phyloP scores from a whole-genome alignment of 768 basidiomycete genomes.

The Boletus speciosus region DNA sequence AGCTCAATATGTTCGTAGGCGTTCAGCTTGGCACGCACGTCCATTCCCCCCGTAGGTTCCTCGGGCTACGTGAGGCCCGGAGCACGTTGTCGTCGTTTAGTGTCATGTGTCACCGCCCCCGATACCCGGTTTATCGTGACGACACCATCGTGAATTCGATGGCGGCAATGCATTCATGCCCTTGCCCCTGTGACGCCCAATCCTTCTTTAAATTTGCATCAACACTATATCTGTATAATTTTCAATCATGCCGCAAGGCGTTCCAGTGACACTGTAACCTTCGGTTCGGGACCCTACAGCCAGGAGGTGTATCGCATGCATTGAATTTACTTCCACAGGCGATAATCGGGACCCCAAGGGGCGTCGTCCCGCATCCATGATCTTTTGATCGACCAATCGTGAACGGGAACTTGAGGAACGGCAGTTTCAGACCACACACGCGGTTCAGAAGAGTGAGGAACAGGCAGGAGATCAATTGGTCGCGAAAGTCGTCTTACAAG shows the following conservation, averaged over 20 bases:
- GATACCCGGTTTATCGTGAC: no score
- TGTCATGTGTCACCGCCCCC: no score
- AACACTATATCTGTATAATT: neutral
- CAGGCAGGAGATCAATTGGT: constrained; percentile 9
- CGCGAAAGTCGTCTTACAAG: constrained; percentile 6
- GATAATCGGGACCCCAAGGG: neutral
- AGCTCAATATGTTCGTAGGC: no score
- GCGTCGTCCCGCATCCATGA: neutral
- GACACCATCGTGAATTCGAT: no score
- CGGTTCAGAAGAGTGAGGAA: no score
- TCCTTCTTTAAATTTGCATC: neutral
- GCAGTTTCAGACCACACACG: neutral
- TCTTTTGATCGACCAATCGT: neutral
- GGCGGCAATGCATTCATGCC: no score
- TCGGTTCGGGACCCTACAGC: neutral
- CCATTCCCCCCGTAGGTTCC: no score
- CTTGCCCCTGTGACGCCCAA: neutral
- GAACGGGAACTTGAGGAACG: neutral
- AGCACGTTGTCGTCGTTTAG: no score
- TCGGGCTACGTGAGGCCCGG: no score
- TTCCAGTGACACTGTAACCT: neutral
- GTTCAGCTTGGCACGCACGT: no score
- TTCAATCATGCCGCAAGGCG: neutral
- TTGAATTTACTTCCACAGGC: neutral
- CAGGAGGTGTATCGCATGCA: neutral